These are phyloP conservation scores for Umbellularia californica DNA, from an alignment of 164 flowering plant species.

Conservation along the genomic window DNA sequence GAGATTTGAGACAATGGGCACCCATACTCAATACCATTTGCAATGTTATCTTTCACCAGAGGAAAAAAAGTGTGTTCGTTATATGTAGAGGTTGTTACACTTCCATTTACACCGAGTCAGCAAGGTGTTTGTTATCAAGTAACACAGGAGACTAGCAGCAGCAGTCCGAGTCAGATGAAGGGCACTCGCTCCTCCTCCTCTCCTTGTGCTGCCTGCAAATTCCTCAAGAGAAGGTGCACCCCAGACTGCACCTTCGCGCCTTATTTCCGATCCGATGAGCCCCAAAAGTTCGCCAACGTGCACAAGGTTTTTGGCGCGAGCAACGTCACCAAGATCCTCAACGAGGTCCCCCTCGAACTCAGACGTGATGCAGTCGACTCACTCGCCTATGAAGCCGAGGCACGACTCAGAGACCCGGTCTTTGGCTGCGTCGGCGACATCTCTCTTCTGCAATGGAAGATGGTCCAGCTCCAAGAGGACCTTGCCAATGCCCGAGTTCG, in stretches of 20 bases:
- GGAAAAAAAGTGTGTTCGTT: too few species aligned
- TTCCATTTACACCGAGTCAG: too few species aligned
- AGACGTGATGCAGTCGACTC: slow-evolving; percentile 69
- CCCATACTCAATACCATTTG: too few species aligned
- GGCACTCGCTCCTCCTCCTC: slow-evolving; percentile 49
- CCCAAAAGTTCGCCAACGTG: slow-evolving; percentile 73
- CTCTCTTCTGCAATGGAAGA: slow-evolving; percentile 51
- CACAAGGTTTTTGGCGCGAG: slow-evolving; percentile 90
- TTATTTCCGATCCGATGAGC: slow-evolving; percentile 42
- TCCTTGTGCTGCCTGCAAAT: slow-evolving; percentile 27
- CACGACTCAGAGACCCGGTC: slow-evolving; percentile 71
- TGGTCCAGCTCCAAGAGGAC: slow-evolving; percentile 66
- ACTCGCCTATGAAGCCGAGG: slow-evolving; percentile 72
- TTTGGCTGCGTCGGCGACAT: slow-evolving; percentile 84
- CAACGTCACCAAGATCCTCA: slow-evolving; percentile 75
- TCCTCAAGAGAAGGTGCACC: slow-evolving; percentile 16
- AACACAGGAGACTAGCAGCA: not conserved
- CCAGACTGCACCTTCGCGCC: slow-evolving; percentile 20
- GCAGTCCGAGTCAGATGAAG: not conserved
- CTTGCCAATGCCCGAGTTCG: slow-evolving; percentile 62
- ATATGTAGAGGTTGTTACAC: too few species aligned
- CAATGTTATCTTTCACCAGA: too few species aligned
- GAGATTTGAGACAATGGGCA: too few species aligned
- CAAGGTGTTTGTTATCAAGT: too few species aligned
- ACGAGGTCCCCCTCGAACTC: slow-evolving; percentile 56